Base-by-base conservation (phyloP, 805 yeast genomes). In the Metschnikowia amazonensis region DNA sequence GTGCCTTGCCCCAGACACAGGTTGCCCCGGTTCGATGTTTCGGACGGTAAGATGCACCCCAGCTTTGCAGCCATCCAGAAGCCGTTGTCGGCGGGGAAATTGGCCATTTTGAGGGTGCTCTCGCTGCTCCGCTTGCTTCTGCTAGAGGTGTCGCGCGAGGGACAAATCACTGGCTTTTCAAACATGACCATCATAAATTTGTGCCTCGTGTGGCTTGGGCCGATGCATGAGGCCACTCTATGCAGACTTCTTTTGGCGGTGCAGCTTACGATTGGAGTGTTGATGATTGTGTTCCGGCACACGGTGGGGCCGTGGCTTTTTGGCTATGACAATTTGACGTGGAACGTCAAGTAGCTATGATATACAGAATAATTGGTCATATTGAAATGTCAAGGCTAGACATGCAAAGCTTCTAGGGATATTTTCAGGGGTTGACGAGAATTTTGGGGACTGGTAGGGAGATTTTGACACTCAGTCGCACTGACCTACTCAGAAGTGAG, bases 1-100 rank as follows among this genome's bases (percentile, higher is more conserved):
- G 83, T 94, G 16, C 95, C 94, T 3, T 94, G 98, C 60, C 99
- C 99, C 20, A 78, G 99, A 55, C 99, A 94, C 64, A 76, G 99
- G 58, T 60, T 94, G 61, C 99, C 99, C 1, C 76, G 72, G 51
- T 86, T 86, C 59, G 81, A 87, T 56, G 69, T 68, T 10, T 64
- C 72, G 13, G 83, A 86, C 49, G 89, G 92, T 1, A 66, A 84
- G 37, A 71, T 94, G 75, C 80, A 87, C 59, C 89, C 95, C 17
- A 69, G 75, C 47, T 69, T 52, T 46, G 76, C 69, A 3, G 67
- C 63, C 24, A 44, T 70, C 37, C 56, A 51, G 7, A 52, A 69
- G 4, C 35, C 20, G 28, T 4, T 29, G 5, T 39, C 36, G 18
- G 60, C 69, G 24, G 63, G 55, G 21, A 53, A 59, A 7, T 51